Evolutionary conservation across 2,329 filamentous ascomycete species (phyloP), one percentile per base, ranked within the genome.

Genomic region (Xylariaceae sp.): DNA sequence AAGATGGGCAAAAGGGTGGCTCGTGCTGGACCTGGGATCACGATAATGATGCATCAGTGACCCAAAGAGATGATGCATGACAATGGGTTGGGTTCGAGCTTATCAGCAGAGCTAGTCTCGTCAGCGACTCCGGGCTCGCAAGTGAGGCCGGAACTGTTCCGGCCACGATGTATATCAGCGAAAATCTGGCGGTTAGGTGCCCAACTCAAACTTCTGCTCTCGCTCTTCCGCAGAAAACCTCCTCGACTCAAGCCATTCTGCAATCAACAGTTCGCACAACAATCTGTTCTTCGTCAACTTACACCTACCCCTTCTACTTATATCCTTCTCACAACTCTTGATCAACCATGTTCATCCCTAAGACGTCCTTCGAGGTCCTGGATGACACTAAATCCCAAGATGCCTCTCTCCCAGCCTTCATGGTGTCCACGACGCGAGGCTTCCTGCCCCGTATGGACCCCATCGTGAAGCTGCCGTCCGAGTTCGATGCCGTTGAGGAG

Each of bases 401-500:
- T 64, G 76, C 62, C 44, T 76, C 80, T 35, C 71, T 88, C 22
- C 83, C 83, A 5, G 80, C 85, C 56, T 91, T 91, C 72, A 88
- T 88, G 80, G 85, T 90, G 32, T 88, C 85, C 36, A 88, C 81
- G 19, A 78, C 80, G 4, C 75, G 85, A 47, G 86, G 86, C 41
- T 92, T 90, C 65, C 74, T 92, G 25, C 86, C 86, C 11, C 79
- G 86, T 12, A 74, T 75, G 63, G 72, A 84, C 52, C 82, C 82
- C 36, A 68, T 83, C 55, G 70, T 73, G 40, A 65, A 73, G 8
- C 79, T 95, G 0, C 90, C 91, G 17, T 55, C 74, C 12, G 85
- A 85, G 63, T 96, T 95, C 62, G 76, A 81, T 27, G 69, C 79
- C 4, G 74, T 95, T 25, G 82, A 88, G 65, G 80, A 80, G 20